These are phyloP conservation scores for Jackrogersella minutella DNA, from an alignment of 495 filamentous ascomycete species.

Conservation along the genomic window DNA sequence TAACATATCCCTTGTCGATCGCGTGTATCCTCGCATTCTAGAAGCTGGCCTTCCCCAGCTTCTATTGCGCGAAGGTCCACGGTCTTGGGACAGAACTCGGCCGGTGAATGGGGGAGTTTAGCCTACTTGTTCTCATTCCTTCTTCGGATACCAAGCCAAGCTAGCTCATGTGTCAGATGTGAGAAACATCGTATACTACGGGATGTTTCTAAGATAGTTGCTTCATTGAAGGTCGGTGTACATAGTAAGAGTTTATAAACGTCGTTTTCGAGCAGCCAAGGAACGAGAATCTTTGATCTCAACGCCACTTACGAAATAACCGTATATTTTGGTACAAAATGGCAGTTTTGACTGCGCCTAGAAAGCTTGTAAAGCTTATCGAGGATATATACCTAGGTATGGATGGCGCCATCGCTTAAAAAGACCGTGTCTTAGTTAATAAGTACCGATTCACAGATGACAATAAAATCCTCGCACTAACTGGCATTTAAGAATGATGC, in stretches of 20 bases:
- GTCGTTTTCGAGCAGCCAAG: neutral
- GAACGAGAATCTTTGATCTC: neutral
- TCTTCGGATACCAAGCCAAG: slow-evolving; percentile 5
- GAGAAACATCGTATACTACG: neutral
- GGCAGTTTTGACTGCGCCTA: neutral
- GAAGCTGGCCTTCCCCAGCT: slow-evolving; percentile 34
- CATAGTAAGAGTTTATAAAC: neutral
- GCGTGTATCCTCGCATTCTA: slow-evolving; percentile 17
- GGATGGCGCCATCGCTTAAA: neutral
- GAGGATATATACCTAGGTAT: neutral
- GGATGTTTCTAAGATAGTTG: no score
- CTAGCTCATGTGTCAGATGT: neutral
- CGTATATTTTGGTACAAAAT: neutral
- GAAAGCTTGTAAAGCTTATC: slow-evolving; percentile 21
- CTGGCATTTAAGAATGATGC: neutral
- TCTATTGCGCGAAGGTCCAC: slow-evolving; percentile 9
- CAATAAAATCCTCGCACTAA: neutral
- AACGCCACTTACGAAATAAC: neutral
- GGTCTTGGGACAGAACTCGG: slow-evolving; percentile 7
- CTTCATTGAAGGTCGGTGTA: neutral
- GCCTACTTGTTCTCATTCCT: neutral
- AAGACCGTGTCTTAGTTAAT: neutral
- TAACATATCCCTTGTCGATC: slow-evolving; percentile 17
- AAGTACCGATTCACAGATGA: no score
- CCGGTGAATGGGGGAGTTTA: neutral